Evolutionary conservation across 768 basidiomycete species (phyloP).

Genomic region (Rubroboletus pulcherrimus): DNA sequence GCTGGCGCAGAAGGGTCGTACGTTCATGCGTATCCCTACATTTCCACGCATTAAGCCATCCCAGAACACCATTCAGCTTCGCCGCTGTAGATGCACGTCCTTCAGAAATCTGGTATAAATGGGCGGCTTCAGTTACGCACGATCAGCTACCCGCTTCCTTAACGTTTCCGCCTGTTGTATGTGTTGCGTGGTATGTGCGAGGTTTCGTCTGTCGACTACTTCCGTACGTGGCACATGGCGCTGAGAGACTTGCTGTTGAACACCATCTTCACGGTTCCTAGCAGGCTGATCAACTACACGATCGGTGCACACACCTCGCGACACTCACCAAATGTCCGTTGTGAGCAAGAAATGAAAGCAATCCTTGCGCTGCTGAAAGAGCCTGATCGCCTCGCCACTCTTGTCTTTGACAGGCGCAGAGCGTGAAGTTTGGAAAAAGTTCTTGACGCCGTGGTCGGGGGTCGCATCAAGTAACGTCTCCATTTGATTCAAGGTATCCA

Average conservation of each 20-base stretch:
- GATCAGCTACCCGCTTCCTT: background rate
- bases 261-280: background rate
- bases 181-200: background rate
- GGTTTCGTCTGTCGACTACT: background rate
- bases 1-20: background rate
- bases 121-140: background rate
- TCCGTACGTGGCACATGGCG: background rate
- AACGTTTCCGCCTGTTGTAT: background rate
- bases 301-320: background rate
- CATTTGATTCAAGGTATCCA: constrained; percentile 7
- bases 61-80: background rate
- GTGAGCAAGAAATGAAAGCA: constrained; percentile 7
- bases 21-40: background rate
- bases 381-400: background rate
- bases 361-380: background rate
- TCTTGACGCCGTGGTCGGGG: background rate
- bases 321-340: background rate
- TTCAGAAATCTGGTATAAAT: background rate
- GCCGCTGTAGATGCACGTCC: background rate
- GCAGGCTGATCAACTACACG: background rate
- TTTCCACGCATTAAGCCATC: background rate
- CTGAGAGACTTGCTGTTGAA: background rate
- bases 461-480: background rate
- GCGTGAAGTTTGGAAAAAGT: background rate
- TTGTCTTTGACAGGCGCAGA: background rate